Evolutionary conservation across 2,329 filamentous ascomycete species (phyloP).

Genomic region (Trichoderma sp.): DNA sequence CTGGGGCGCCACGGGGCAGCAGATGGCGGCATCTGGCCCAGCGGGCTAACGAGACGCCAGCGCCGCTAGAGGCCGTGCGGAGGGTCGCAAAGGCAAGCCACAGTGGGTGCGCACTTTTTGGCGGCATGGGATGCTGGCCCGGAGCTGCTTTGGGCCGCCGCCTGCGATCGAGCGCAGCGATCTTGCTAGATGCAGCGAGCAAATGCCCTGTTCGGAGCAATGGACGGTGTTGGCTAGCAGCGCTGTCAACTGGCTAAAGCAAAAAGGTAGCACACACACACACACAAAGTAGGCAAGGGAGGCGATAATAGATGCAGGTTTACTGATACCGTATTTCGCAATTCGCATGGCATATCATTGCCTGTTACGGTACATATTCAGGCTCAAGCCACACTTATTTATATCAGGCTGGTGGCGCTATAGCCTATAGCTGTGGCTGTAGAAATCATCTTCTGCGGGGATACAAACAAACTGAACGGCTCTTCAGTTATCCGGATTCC

Average conservation of each 20-base stretch:
- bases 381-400: neutral
- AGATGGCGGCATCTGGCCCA: slow-evolving; percentile 24
- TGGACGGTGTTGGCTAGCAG: neutral
- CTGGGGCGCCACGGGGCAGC: slow-evolving; percentile 28
- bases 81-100: slow-evolving; percentile 11
- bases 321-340: neutral
- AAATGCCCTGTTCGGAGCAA: neutral
- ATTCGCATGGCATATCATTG: neutral
- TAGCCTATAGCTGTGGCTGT: neutral
- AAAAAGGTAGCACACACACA: neutral
- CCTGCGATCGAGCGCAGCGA: slow-evolving; percentile 19
- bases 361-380: neutral
- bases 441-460: neutral
- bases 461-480: neutral
- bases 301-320: neutral
- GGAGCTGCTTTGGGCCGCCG: slow-evolving; percentile 5
- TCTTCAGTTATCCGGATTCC: neutral
- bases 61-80: slow-evolving; percentile 12
- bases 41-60: slow-evolving; percentile 8
- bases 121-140: neutral
- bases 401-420: neutral
- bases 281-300: neutral
- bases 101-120: neutral
- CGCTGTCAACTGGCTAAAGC: neutral
- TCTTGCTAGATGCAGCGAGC: neutral